A percentile compares a stretch with the other conserved stretches of the same genome.
Conservation (phyloP, 371 early-diverging fungal genomes). For the Neoconidiobolus thromboides region DNA sequence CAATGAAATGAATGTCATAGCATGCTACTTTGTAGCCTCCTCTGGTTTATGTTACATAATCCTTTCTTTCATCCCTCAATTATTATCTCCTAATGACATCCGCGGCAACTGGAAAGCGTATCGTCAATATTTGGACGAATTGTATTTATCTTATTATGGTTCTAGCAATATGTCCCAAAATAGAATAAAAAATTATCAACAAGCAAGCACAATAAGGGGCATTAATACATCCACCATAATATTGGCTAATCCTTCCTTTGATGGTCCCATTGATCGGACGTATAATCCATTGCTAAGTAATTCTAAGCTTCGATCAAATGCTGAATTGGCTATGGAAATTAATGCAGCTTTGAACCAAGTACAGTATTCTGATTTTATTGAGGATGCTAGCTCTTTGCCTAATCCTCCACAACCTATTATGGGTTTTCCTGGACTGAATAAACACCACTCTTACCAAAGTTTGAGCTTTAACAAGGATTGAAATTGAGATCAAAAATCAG, state of each 20-base stretch:
- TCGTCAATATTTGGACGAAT: not conserved
- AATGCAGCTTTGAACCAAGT: not conserved
- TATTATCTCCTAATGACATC: constrained; percentile 4
- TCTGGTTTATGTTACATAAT: not conserved
- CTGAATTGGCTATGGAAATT: constrained; percentile 4
- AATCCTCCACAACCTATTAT: too few species aligned
- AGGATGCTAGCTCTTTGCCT: too few species aligned
- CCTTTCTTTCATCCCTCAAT: not conserved
- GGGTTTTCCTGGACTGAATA: too few species aligned
- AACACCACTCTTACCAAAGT: too few species aligned
- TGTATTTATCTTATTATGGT: constrained; percentile 23
- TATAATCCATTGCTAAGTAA: too few species aligned
- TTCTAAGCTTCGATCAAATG: not conserved
- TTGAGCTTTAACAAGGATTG: too few species aligned
- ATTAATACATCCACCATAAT: too few species aligned
- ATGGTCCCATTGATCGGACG: too few species aligned
- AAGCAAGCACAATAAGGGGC: too few species aligned
- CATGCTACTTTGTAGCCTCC: not conserved
- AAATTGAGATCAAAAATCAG: too few species aligned
- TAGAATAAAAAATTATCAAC: constrained; percentile 12
- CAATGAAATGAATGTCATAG: not conserved
- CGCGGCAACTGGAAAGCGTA: not conserved
- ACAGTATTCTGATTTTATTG: constrained; percentile 1
- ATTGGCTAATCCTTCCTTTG: too few species aligned
- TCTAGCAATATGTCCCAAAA: constrained; percentile 16